These are phyloP conservation scores for Albophoma yamanashiensis DNA, from an alignment of 2,329 filamentous ascomycete genomes.

Conservation along the genomic window DNA sequence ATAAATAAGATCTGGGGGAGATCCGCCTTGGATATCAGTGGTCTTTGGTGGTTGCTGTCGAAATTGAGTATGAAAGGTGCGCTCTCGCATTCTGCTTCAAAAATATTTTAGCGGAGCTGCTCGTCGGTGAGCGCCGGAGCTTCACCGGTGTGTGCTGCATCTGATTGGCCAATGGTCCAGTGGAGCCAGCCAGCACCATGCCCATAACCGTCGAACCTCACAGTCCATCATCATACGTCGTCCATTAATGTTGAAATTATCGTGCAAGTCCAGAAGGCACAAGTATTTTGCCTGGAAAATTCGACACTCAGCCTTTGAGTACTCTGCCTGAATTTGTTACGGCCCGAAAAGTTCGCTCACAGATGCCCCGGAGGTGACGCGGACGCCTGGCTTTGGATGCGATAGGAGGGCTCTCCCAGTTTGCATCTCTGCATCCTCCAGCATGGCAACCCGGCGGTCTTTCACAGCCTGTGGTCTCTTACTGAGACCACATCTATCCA, in stretches of 20 bases:
- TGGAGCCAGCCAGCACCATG: background rate
- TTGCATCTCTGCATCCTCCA: background rate
- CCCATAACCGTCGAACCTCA: background rate
- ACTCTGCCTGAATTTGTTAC: background rate
- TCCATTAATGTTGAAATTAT: background rate
- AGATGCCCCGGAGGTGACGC: background rate
- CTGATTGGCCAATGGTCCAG: slow-evolving; percentile 4
- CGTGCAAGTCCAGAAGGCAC: background rate
- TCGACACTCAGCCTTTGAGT: background rate
- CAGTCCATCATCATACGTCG: background rate
- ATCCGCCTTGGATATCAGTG: background rate
- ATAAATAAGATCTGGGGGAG: background rate
- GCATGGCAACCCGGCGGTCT: background rate
- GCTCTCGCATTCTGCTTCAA: background rate
- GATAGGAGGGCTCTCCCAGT: background rate
- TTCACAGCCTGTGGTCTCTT: background rate
- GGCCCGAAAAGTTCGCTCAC: too few species aligned
- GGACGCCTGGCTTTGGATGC: background rate
- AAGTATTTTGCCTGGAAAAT: background rate
- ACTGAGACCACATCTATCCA: background rate
- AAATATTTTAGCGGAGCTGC: slow-evolving; percentile 7
- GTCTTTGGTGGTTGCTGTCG: background rate
- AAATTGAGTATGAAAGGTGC: background rate
- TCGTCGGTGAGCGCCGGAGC: background rate
- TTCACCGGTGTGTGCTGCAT: background rate